Evolutionary conservation across 2,329 filamentous ascomycete genomes (phyloP).

Genomic region (Mycosphaerella arachidis): DNA sequence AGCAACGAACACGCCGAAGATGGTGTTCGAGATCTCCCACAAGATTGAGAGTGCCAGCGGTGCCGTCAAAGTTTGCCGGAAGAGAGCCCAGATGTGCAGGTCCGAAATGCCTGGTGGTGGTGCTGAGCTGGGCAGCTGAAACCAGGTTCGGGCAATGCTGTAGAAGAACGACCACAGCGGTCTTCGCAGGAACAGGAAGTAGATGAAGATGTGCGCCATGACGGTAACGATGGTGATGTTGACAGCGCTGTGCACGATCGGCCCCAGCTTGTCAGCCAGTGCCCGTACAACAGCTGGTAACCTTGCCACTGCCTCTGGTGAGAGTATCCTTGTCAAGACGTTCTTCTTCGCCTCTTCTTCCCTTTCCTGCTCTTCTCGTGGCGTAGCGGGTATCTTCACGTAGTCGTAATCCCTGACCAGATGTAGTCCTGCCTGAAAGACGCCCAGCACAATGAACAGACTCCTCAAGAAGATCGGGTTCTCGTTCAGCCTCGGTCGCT

Average conservation of each 20-base stretch:
- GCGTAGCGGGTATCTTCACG: conserved; percentile 46
- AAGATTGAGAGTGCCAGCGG: conserved; percentile 64
- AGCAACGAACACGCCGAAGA: conserved; percentile 76
- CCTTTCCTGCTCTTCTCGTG: conserved; percentile 12
- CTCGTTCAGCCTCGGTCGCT: conserved; percentile 78
- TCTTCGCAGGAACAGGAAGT: conserved; percentile 59
- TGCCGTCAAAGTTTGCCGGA: conserved; percentile 43
- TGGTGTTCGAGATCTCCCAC: conserved; percentile 72
- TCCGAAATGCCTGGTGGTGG: conserved; percentile 49
- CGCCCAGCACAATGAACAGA: conserved; percentile 63
- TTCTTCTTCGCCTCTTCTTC: neutral
- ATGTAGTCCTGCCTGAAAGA: conserved; percentile 66
- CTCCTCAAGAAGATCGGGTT: conserved; percentile 74
- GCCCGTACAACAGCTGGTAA: conserved; percentile 10
- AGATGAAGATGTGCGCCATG: conserved; percentile 39
- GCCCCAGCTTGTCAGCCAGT: conserved; percentile 3
- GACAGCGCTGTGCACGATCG: conserved; percentile 15
- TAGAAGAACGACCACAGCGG: conserved; percentile 66
- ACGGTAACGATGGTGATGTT: conserved; percentile 30
- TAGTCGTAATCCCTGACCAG: conserved; percentile 70
- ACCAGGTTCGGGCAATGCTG: conserved; percentile 66
- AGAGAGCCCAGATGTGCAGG: conserved; percentile 15
- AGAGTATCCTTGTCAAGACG: neutral
- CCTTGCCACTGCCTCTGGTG: conserved; percentile 1
- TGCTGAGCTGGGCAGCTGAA: conserved; percentile 66